These are phyloP conservation scores for Gamarada debralockiae DNA, from an alignment of 495 filamentous ascomycete genomes.

Conservation along the genomic window DNA sequence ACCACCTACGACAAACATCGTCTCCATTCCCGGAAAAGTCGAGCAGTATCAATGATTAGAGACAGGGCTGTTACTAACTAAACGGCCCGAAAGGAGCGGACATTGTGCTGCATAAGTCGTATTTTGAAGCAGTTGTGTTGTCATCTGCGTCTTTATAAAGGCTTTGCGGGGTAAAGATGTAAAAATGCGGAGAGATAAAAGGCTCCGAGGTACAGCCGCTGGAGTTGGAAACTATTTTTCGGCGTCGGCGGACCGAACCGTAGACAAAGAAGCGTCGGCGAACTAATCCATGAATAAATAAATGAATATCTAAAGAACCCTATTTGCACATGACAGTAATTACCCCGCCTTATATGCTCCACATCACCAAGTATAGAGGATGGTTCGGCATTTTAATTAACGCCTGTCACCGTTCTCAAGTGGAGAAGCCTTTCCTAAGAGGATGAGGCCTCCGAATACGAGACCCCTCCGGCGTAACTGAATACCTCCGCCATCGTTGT, in stretches of 20 bases:
- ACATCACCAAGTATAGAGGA: not conserved
- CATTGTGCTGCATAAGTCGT: not conserved
- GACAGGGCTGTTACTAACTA: not conserved
- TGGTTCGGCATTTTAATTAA: not conserved
- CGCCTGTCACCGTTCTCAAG: not conserved
- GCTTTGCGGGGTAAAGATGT: not conserved
- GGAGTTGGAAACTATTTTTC: not conserved
- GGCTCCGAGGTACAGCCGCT: not conserved
- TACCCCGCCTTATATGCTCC: not conserved
- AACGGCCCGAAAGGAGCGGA: not conserved
- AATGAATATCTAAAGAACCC: not conserved
- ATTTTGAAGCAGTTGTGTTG: not conserved
- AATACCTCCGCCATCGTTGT: not conserved
- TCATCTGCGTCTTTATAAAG: not conserved
- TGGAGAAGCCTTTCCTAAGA: not conserved
- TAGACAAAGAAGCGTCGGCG: not conserved
- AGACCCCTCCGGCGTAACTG: not conserved
- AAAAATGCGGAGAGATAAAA: not conserved
- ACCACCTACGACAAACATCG: no score
- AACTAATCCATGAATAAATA: not conserved
- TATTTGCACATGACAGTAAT: not conserved
- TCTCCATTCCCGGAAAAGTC: no score
- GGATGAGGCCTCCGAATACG: not conserved
- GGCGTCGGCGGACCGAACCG: not conserved
- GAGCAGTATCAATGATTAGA: no score